These are phyloP conservation scores for Solanum pinnatisectum DNA, from an alignment of 257 asterid species.

Conservation along the genomic window DNA sequence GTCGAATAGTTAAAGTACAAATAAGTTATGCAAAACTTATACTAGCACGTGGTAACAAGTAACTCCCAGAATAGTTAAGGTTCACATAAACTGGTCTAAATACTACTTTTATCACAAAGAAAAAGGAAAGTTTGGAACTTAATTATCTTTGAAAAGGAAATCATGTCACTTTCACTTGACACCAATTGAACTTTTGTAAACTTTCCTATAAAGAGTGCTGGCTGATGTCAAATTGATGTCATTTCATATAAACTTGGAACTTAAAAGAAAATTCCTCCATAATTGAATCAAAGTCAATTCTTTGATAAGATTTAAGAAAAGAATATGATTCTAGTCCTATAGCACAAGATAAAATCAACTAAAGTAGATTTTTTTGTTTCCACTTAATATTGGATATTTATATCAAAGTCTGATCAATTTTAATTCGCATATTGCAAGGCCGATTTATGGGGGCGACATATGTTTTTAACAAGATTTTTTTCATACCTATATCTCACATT, in stretches of 20 bases:
- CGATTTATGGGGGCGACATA: neutral
- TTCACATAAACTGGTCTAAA: rapidly evolving
- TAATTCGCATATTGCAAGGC: neutral
- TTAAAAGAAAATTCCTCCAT: neutral
- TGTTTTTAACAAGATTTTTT: neutral
- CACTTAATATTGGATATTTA: neutral
- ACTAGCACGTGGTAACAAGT: neutral
- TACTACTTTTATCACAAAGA: neutral
- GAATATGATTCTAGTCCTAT: neutral
- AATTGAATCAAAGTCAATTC: neutral
- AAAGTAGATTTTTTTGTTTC: neutral
- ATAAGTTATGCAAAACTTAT: neutral
- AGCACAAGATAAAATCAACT: neutral
- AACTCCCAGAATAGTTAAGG: neutral
- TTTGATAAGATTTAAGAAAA: neutral
- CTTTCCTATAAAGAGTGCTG: neutral
- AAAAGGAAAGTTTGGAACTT: neutral
- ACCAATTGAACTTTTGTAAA: constrained; percentile 3
- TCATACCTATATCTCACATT: neutral
- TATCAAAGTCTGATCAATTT: neutral
- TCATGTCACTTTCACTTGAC: neutral
- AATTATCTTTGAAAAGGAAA: neutral
- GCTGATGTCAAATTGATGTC: neutral
- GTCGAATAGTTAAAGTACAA: neutral
- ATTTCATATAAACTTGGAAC: constrained; percentile 3